Evolutionary conservation across 1,284 basidiomycete genomes (phyloP).

Genomic region (Cryptococcus sp.): DNA sequence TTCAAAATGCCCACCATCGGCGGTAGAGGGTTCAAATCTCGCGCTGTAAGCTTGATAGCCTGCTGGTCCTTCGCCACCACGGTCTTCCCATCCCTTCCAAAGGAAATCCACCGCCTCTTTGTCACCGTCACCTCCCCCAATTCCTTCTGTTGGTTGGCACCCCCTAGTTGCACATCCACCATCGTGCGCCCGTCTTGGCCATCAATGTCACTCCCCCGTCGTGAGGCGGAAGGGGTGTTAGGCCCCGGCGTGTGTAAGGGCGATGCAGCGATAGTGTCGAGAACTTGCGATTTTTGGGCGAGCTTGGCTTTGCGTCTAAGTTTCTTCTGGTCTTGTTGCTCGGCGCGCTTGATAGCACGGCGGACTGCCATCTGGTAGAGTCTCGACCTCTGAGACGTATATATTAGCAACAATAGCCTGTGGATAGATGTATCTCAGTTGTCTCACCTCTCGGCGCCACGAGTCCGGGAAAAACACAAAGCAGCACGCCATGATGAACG

Average conservation of each 20-base stretch:
- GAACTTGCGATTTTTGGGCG: constrained; percentile 15
- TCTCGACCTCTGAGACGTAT: constrained; percentile 64
- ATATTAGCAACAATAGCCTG: no score
- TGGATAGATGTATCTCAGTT: no score
- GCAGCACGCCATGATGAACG: constrained; percentile 56
- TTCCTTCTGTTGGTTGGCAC: neutral
- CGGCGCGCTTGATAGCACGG: constrained; percentile 40
- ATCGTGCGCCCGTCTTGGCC: neutral
- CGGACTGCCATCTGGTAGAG: constrained; percentile 63
- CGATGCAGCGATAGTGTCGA: constrained; percentile 30
- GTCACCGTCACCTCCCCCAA: constrained; percentile 5
- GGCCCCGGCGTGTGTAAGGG: constrained; percentile 23
- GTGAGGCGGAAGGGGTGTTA: constrained; percentile 2
- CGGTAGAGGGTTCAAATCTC: constrained; percentile 69
- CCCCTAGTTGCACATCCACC: neutral
- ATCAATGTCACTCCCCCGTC: constrained; percentile 1
- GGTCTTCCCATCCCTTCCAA: constrained; percentile 10
- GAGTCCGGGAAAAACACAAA: constrained; percentile 75
- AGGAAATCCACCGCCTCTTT: constrained; percentile 5
- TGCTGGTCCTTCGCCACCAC: constrained; percentile 27
- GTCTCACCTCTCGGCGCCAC: constrained; percentile 62
- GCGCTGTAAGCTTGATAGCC: constrained; percentile 59
- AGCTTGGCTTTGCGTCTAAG: constrained; percentile 21
- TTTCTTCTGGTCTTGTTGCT: constrained; percentile 27
- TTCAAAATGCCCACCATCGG: constrained; percentile 61